Conservation (phyloP, 331 rosid genomes). For the Quercus phellos region DNA sequence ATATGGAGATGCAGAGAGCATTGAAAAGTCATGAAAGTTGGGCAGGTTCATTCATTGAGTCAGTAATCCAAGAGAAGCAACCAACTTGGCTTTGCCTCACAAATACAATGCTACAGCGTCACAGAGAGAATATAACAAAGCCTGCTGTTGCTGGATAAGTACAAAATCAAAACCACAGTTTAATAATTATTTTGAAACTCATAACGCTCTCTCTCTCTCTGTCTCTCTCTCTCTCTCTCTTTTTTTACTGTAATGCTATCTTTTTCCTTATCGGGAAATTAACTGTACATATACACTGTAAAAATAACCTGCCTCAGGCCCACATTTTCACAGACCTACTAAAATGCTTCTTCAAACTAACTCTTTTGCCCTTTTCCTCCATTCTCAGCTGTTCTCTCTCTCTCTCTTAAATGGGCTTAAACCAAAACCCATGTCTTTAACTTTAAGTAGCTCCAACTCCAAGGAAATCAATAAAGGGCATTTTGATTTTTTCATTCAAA, state of each 20-base stretch:
- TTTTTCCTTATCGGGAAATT: conserved; percentile 39
- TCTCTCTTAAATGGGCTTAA: neutral
- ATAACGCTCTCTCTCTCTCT: neutral
- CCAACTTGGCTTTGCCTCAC: conserved; percentile 27
- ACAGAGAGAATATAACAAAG: neutral
- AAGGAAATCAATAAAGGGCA: conserved; percentile 73
- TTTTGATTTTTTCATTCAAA: conserved; percentile 16
- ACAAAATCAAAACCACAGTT: conserved; percentile 26
- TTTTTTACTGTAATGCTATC: conserved; percentile 8
- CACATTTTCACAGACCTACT: neutral
- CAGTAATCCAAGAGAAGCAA: conserved; percentile 19
- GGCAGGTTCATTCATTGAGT: conserved; percentile 25
- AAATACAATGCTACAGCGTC: conserved; percentile 36
- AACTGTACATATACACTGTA: conserved; percentile 42
- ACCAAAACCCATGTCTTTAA: neutral
- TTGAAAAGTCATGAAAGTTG: conserved; percentile 23
- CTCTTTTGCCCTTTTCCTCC: neutral
- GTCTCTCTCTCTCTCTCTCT: neutral
- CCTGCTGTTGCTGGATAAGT: conserved; percentile 8
- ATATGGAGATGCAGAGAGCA: conserved; percentile 3
- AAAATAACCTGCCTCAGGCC: conserved; percentile 18
- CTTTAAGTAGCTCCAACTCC: conserved; percentile 56
- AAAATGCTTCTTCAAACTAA: conserved; percentile 13
- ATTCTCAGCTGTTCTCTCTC: neutral
- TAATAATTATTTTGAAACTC: conserved; percentile 18